Evolutionary conservation across 371 early-diverging fungal species (phyloP), one percentile per base, ranked within the genome.

Genomic region (Blakeslea trispora): DNA sequence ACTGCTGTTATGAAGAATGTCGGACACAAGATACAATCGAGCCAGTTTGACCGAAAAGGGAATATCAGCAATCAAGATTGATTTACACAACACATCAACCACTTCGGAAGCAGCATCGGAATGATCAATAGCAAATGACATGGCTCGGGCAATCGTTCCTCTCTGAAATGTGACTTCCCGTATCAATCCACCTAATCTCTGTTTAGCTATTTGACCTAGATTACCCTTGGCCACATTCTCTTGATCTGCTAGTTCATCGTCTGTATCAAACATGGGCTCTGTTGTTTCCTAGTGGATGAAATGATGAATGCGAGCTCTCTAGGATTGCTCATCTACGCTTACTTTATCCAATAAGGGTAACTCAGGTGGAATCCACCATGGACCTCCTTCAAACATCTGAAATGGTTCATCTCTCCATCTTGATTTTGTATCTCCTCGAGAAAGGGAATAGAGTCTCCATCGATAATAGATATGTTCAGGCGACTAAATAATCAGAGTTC

Each of bases 401-500:
- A 97, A 95, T 13, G 94, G 84, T 43, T 89, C 84, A 17, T 82
- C 80, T 19, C 78, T 76, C 97, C 96, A 96, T 15, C 72, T 64
- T 31, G 71, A 64, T 57, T 72, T 82, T 1, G 84, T 74, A 55
- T 97, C 97, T 15, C 94, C 95, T 61, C 93, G 92, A 56, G 89
- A 72, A n/a, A 95, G 71, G 13, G 96, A 95, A 66, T 83, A 94
- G 34, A 95, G 65, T 53, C 87, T 90, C 96, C 97, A 96, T 18
- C 94, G 84, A 71, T 97, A 97, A 53, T 96, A 96, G 5, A 84
- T 67, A 54, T 96, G 96, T 42, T 93, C 92, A 28, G 82, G 72
- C 2, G 83, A 81, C 88, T 87, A 57, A 19, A 9, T 15, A 50
- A 40, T 19, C 22, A 50, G 22, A 32, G 32, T 53, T 21, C 19